Evolutionary conservation across 2,329 filamentous ascomycete genomes (phyloP), one percentile per base, ranked within the genome.

Genomic region (Hypoxylon sp.): DNA sequence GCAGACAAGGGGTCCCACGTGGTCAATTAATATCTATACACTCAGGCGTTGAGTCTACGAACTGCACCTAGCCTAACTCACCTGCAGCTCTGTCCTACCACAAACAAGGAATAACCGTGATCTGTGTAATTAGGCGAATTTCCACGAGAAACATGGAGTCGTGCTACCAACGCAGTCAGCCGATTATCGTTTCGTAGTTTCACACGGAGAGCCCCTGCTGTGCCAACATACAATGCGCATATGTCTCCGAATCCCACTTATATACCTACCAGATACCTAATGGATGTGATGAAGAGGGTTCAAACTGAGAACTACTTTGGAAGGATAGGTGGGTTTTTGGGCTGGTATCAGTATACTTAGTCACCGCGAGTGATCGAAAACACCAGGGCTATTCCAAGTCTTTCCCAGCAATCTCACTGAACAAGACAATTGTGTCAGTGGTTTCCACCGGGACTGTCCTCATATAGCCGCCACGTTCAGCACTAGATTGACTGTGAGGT

Each of bases 111-210:
- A 58, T 48, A 55, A 23, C 52, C 36, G 21, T 25, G 38, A 10
- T 25, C 5, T 49, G 45, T 17, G 17, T 11, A 17, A 3, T 23
- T 49, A 53, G 23, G 48, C 23, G 25, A 25, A 23, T 32, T 58
- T 38, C 55, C 21, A 55, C 36, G 23, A 41, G 21, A 23, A 52
- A 41, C 25, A 10, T 32, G 13, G 25, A 11, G 11, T n/a, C 9
- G 10, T 51, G 30, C 32, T 38, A 36, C 14, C 34, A 49, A 41
- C 49, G 38, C 23, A 36, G 21, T 17, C 23, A 32, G 21, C 60
- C 51, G 60, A 43, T 38, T 3, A 19, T 30, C 28, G 61, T 69
- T n/a, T 59, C 52, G 41, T 41, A 5, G 62, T 68, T 45, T 2
- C 50, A 53, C 60, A 14, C 7, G 19, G 23, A 46, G 6, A 49